Percentiles rank a stretch among this genome's conserved stretches.
phyloP scores from a whole-genome alignment of 768 basidiomycete species.

The Multifurca ochricompacta region DNA sequence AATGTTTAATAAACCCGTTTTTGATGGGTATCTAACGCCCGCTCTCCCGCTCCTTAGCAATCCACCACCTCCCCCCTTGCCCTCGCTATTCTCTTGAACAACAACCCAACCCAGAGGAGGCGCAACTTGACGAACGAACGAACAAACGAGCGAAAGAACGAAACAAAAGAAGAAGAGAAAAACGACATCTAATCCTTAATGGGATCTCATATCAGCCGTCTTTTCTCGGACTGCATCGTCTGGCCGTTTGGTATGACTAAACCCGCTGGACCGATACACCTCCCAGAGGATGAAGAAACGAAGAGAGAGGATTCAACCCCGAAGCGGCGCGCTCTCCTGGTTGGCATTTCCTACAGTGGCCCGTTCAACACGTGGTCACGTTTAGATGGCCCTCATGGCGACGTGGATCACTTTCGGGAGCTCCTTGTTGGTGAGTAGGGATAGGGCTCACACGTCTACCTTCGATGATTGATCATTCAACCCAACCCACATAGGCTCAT shows the following conservation, averaged over 20 bases:
- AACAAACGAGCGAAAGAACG: too few species aligned
- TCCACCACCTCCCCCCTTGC: neutral
- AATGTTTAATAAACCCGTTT: neutral
- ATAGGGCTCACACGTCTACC: neutral
- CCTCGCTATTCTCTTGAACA: too few species aligned
- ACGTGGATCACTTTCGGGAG: neutral
- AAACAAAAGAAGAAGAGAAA: too few species aligned
- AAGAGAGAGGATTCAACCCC: neutral
- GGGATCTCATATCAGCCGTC: neutral
- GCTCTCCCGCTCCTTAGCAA: too few species aligned
- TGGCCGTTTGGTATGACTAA: neutral
- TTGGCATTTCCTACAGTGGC: slow-evolving; percentile 16
- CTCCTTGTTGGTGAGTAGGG: neutral
- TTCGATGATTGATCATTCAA: neutral
- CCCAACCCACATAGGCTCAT: neutral
- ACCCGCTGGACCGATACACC: neutral
- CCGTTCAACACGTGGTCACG: neutral
- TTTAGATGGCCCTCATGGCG: neutral
- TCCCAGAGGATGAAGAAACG: neutral
- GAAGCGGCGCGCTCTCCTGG: slow-evolving; percentile 19
- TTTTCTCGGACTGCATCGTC: neutral
- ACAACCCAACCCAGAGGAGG: too few species aligned
- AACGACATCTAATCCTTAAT: neutral
- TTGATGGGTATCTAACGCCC: too few species aligned
- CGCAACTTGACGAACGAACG: too few species aligned